Base-by-base conservation (phyloP, 1,139 yeast genomes). In the Yamadazyma sp. region DNA sequence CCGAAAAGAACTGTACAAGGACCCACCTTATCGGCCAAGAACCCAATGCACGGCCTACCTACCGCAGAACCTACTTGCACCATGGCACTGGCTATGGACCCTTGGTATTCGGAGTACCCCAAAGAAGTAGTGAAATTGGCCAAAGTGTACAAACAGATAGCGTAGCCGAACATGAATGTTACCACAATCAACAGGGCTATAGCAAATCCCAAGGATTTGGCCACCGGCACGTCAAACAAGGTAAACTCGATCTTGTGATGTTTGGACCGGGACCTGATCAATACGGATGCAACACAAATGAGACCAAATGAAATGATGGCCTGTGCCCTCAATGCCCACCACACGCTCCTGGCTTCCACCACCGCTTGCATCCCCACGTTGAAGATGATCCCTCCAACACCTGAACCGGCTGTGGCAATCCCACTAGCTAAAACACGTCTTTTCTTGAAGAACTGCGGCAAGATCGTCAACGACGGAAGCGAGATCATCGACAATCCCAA, bases 391-490 rank as follows among this genome's bases (percentile, higher is more conserved):
- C 88, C 88, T 1, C 87, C 89, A 5, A 73, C 58, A 7, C 85
- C 81, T 1, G 84, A 72, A 0, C 87, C 87, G 1, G 81, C 73
- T 0, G 82, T 71, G 0, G 78, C 75, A 1, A 82, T 47, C 3
- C 86, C 83, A 10, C 72, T 59, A 1, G 84, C 87, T 20, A 80
- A 56, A 0, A 81, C 78, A 42, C 85, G 66, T 43, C 63, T 71
- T 44, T 64, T 69, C 44, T 73, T 64, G 57, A 82, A 83, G 62
- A 76, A 83, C 46, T 77, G 83, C 11, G 75, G 72, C 10, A 73
- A 41, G 6, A 75, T 54, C 5, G 73, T 61, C 17, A 67, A 52
- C 3, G 71, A 62, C 3, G 75, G 77, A 9, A 73, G 52, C 28
- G 75, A 64, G 48, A 73, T 65, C 17, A 72, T 49, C 0, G 77